Conservation (phyloP, 139 green algal genomes). For the Ettlia oleoabundans region DNA sequence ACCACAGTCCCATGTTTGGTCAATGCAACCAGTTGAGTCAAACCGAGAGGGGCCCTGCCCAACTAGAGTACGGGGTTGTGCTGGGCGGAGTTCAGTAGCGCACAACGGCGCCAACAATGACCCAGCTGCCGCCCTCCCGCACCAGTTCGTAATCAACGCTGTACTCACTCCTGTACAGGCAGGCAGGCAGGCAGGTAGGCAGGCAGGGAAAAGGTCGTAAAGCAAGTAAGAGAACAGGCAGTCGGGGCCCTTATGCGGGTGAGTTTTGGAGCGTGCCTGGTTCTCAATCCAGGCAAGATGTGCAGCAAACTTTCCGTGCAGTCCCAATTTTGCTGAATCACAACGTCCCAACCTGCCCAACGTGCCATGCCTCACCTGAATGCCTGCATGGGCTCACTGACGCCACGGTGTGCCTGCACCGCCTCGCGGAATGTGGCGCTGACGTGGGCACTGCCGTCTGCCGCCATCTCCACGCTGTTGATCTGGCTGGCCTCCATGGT, state of each 20-base stretch:
- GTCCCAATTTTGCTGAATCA: too few species aligned
- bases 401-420: constrained; percentile 26
- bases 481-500: constrained; percentile 33
- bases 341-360: too few species aligned
- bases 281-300: background rate
- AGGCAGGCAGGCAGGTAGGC: background rate
- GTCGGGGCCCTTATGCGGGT: too few species aligned
- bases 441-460: background rate
- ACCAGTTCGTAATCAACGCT: constrained; percentile 30
- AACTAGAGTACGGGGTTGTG: background rate
- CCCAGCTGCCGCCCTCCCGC: constrained; percentile 4
- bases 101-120: constrained; percentile 15
- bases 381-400: background rate
- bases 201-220: background rate
- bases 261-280: too few species aligned
- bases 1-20: too few species aligned
- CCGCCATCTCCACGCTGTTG: background rate
- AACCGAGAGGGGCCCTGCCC: too few species aligned
- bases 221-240: too few species aligned
- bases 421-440: constrained; percentile 36
- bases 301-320: background rate
- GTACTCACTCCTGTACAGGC: constrained; percentile 38
- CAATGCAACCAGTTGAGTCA: too few species aligned
- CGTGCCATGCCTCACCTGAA: constrained; percentile 12
- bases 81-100: background rate